phyloP scores from a whole-genome alignment of 1,284 basidiomycete genomes.

The Boletus albobrunnescens region DNA sequence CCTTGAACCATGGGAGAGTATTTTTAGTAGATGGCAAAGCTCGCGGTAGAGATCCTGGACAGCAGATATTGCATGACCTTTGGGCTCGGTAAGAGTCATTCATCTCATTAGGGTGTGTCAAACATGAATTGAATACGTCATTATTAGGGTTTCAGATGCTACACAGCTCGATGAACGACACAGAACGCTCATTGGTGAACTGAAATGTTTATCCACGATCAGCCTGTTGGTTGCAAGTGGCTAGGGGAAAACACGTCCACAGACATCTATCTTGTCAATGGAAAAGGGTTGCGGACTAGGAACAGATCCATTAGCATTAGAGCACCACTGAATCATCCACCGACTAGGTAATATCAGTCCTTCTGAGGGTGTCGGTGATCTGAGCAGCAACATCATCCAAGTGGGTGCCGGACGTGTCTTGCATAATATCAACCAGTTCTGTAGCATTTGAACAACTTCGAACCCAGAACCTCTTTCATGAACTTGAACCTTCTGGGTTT shows the following conservation, averaged over 20 bases:
- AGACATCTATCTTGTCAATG: constrained; percentile 40
- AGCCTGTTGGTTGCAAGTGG: constrained; percentile 41
- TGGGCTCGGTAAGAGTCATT: constrained; percentile 19
- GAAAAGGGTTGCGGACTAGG: constrained; percentile 59
- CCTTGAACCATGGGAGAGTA: constrained; percentile 2
- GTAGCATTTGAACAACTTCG: constrained; percentile 30
- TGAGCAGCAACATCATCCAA: constrained; percentile 53
- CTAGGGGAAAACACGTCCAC: constrained; percentile 34
- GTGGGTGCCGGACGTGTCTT: constrained; percentile 39
- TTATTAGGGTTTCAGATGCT: constrained; percentile 9
- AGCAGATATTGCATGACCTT: constrained; percentile 7
- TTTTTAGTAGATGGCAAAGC: neutral
- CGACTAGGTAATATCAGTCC: constrained; percentile 47
- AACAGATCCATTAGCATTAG: constrained; percentile 3
- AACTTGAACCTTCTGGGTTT: constrained; percentile 42
- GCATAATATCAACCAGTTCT: constrained; percentile 42
- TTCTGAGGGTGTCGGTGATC: constrained; percentile 47
- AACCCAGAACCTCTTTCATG: constrained; percentile 49
- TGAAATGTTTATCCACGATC: constrained; percentile 46
- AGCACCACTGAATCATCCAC: constrained; percentile 19
- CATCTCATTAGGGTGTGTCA: neutral
- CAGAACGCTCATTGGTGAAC: constrained; percentile 8
- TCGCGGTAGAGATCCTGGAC: neutral
- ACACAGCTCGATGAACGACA: neutral
- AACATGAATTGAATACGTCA: neutral